Evolutionary conservation across 2,329 filamentous ascomycete species (phyloP), one percentile per base, ranked within the genome.

Genomic region (Cordyceps javanica): DNA sequence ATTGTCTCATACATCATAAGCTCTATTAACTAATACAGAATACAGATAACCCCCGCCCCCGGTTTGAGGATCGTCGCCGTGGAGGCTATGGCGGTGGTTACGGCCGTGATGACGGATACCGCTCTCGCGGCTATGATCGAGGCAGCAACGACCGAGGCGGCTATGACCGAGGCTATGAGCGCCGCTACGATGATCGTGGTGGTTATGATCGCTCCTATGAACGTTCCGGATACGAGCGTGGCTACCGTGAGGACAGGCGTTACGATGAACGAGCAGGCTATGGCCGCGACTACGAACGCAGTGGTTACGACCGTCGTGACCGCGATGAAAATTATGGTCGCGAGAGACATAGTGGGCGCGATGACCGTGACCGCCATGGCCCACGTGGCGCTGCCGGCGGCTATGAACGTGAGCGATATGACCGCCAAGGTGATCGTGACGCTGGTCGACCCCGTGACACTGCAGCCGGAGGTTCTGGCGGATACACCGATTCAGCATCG

Each of bases 21-120:
- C 14, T 19, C 5, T 11, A 3, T 45, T 46, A 50, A 13, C 59
- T 36, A 59, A 46, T 63, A 51, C n/a, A 3, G 7, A 19, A 39
- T 28, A 42, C 14, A 74, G 74, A 76, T 7, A 14, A 7, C 56
- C 70, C 71, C 21, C 72, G 73, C 57, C 70, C 68, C 56, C 72
- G 75, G 65, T 82, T 72, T 68, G 86, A 88, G 61, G 84, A 87
- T 60, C 82, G 86, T 67, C 82, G 84, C 62, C 80, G 85, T 62
- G 82, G 85, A 62, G 82, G 83, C 59, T 81, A 81, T 61, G 78
- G 82, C 25, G 73, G 74, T 41, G 71, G 74, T 70, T 81, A 73
- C 71, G 81, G 86, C 59, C 84, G 86, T 64, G 82, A 83, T 65
- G 80, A 81, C 61, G 77, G 80, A 60, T 44, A 52, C 19, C 52